Percentiles rank a stretch among this genome's conserved stretches.
Evolutionary conservation across 805 yeast genomes (phyloP).

Genomic region (Candida glaebosa): DNA sequence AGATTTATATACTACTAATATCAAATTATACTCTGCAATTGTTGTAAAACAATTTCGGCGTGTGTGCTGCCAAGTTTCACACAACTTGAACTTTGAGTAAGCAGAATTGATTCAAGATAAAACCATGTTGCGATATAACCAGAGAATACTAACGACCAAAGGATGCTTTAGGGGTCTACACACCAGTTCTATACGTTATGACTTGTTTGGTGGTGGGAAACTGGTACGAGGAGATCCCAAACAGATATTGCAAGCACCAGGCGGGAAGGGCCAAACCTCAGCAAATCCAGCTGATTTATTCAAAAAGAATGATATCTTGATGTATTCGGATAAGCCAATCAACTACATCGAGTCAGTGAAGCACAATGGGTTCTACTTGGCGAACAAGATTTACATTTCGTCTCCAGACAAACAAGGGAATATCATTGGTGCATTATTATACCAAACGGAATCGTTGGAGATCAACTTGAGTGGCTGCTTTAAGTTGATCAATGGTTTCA

Average conservation of each 20-base stretch:
- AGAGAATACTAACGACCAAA: neutral
- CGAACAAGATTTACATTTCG: slow-evolving; percentile 48
- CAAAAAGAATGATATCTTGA: slow-evolving; percentile 41
- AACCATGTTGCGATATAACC: neutral
- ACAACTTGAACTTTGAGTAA: slow-evolving; percentile 19
- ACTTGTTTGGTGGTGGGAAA: slow-evolving; percentile 8
- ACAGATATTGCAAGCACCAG: slow-evolving; percentile 25
- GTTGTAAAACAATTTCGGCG: too few species aligned
- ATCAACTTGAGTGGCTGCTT: slow-evolving; percentile 50
- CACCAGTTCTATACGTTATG: neutral
- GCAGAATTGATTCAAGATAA: neutral
- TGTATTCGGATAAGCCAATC: slow-evolving; percentile 39
- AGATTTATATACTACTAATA: too few species aligned
- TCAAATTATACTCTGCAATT: too few species aligned
- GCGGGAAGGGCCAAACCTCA: slow-evolving; percentile 35
- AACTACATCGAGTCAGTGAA: slow-evolving; percentile 44
- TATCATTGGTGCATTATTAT: slow-evolving; percentile 44
- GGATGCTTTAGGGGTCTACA: neutral
- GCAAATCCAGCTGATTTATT: slow-evolving; percentile 42
- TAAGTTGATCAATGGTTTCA: slow-evolving; percentile 43
- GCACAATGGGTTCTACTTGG: slow-evolving; percentile 55
- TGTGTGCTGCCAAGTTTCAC: too few species aligned
- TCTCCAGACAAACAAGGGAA: slow-evolving; percentile 38
- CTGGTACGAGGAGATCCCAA: slow-evolving; percentile 2
- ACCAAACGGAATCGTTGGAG: slow-evolving; percentile 61